phyloP scores from a whole-genome alignment of 2,329 filamentous ascomycete genomes.

The Lomentospora prolificans region DNA sequence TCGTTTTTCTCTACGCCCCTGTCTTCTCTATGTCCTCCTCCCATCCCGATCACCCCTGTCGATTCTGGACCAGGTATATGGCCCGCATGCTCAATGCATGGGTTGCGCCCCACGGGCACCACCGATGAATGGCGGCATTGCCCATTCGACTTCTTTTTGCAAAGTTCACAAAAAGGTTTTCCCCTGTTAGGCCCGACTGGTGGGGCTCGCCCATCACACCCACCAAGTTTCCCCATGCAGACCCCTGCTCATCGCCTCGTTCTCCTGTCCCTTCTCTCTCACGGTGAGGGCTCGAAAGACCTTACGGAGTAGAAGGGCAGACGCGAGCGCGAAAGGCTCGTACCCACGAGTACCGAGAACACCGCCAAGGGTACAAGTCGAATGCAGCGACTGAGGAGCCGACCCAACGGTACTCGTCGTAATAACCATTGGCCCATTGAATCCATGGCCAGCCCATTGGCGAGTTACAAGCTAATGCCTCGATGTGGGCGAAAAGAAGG shows the following conservation, averaged over 20 bases:
- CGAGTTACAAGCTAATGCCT: not conserved
- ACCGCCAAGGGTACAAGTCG: not conserved
- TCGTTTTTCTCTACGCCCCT: not conserved
- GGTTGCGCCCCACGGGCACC: constrained; percentile 8
- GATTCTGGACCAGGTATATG: constrained; percentile 7
- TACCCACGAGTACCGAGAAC: not conserved
- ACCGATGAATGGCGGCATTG: not conserved
- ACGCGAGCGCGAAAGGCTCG: not conserved
- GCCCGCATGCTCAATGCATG: constrained; percentile 5
- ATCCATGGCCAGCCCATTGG: not conserved
- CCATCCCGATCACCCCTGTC: not conserved
- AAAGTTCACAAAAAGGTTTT: not conserved
- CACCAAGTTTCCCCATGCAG: constrained; percentile 6
- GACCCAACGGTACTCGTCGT: not conserved
- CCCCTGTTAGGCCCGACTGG: not conserved
- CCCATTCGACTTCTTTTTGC: not conserved
- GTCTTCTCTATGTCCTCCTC: not conserved
- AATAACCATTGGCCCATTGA: not conserved
- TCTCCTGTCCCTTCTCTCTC: not conserved
- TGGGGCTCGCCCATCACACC: constrained; percentile 3
- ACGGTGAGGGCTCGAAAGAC: not conserved
- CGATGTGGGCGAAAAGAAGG: not conserved
- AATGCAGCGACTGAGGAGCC: constrained; percentile 2
- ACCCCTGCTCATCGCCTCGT: not conserved
- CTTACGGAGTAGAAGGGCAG: not conserved